Conservation (phyloP, 2,329 filamentous ascomycete species). For the Fusarium secorum region DNA sequence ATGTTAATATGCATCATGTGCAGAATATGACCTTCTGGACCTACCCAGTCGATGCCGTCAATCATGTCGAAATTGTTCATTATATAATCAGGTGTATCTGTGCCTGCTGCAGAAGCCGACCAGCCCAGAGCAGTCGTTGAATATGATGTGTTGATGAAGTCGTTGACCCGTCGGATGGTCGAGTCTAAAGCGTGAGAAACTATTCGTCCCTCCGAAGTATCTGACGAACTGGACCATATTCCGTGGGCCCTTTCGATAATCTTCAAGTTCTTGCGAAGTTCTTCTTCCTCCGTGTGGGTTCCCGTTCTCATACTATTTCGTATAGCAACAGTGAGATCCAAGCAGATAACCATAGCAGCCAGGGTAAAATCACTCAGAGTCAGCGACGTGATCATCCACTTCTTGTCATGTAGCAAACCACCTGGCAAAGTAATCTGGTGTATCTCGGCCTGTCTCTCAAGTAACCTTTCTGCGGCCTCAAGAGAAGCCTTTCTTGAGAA, state of each 20-base stretch:
- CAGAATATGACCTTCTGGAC: rapidly evolving
- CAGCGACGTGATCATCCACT: slow-evolving; percentile 56
- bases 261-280: background rate
- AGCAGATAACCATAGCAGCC: slow-evolving; percentile 60
- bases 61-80: background rate
- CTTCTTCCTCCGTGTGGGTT: rapidly evolving
- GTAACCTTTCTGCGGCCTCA: slow-evolving; percentile 37
- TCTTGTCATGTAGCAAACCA: slow-evolving; percentile 52
- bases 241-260: slow-evolving; percentile 29
- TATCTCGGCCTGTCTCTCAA: slow-evolving; percentile 44
- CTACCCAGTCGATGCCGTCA: slow-evolving; percentile 37
- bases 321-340: slow-evolving; percentile 44
- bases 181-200: slow-evolving; percentile 31
- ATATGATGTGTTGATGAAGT: background rate
- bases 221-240: slow-evolving; percentile 31
- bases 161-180: slow-evolving; percentile 24
- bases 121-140: rapidly evolving
- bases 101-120: no score
- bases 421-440: slow-evolving; percentile 50
- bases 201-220: slow-evolving; percentile 29
- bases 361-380: slow-evolving; percentile 59
- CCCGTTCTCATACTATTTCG: background rate
- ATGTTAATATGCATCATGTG: background rate
- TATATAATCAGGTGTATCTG: rapidly evolving
- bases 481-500: slow-evolving; percentile 39